Evolutionary conservation across 1,284 basidiomycete genomes (phyloP).

Genomic region (Ganoderma meredithae): DNA sequence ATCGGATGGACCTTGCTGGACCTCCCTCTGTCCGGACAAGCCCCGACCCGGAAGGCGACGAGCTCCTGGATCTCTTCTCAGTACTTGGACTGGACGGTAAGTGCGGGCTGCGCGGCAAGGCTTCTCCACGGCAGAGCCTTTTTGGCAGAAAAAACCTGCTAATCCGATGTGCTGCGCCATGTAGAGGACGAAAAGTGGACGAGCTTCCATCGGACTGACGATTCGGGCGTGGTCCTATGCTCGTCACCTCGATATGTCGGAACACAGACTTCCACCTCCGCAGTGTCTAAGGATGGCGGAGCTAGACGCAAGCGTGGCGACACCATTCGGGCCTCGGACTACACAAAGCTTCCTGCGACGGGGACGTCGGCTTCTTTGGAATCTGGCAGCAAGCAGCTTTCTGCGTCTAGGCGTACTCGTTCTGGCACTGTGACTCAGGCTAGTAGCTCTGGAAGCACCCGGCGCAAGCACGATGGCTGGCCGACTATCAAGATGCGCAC

Average conservation of each 20-base stretch:
- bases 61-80: conserved; percentile 43
- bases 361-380: conserved; percentile 23
- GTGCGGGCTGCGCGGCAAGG: conserved; percentile 19
- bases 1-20: conserved; percentile 11
- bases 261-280: not conserved
- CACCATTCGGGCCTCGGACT: conserved; percentile 58
- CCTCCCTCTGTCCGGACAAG: conserved; percentile 1
- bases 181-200: conserved; percentile 33
- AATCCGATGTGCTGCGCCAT: not conserved
- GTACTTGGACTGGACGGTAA: conserved; percentile 42
- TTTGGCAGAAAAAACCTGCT: not conserved
- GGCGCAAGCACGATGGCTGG: conserved; percentile 32
- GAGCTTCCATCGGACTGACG: conserved; percentile 15
- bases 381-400: conserved; percentile 15
- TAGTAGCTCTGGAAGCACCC: conserved; percentile 18
- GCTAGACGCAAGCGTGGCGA: conserved; percentile 51
- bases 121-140: not conserved
- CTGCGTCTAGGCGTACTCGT: conserved; percentile 37
- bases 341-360: conserved; percentile 31
- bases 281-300: conserved; percentile 27
- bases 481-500: conserved; percentile 40
- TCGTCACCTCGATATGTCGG: conserved; percentile 11
- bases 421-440: conserved; percentile 42
- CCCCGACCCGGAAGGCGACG: conserved; percentile 35
- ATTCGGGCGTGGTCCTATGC: conserved; percentile 28